Base-by-base conservation (phyloP, 139 green algal species). In the Chlorella sp. region DNA sequence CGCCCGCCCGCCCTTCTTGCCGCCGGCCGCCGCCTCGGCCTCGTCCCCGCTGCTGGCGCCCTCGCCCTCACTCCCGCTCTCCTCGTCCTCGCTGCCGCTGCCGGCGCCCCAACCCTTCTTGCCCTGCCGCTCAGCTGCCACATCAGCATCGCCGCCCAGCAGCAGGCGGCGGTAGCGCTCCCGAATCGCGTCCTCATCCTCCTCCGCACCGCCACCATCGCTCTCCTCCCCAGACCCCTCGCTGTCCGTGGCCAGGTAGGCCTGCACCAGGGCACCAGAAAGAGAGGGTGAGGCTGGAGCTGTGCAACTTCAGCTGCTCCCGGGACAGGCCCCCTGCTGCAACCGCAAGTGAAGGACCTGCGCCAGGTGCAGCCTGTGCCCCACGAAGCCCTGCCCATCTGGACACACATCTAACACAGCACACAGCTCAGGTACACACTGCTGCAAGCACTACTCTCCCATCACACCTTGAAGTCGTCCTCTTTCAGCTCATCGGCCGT, bases 401-500 rank as follows among this genome's bases (percentile, higher is more conserved):
- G n/a, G n/a, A n/a, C 44, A 51, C 44, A 51, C 9, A 51, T 51
- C 44, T n/a, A n/a, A n/a, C n/a, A n/a, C n/a, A n/a, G n/a, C n/a
- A n/a, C n/a, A n/a, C n/a, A n/a, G n/a, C n/a, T n/a, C n/a, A n/a
- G n/a, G n/a, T n/a, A n/a, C n/a, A n/a, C n/a, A n/a, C n/a, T n/a
- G n/a, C n/a, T n/a, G n/a, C n/a, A n/a, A n/a, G n/a, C n/a, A 51
- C 44, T 16, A 51, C 64, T n/a, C n/a, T 7, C 60, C 63, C 80
- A 62, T 74, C 69, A 13, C 47, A 87, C 89, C 80, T 85, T 90
- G 80, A 99, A 97, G 90, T 99, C 97, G 17, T 95, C 95, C 26
- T 98, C 95, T 60, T 94, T 91, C 25, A 99, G 70, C 73, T 98
- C 90, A 13, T 97, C 95, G 55, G 95, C 93, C 12, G 84, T 96